Evolutionary conservation across 257 asterid species (phyloP).

Genomic region (Solanum peruvianum): DNA sequence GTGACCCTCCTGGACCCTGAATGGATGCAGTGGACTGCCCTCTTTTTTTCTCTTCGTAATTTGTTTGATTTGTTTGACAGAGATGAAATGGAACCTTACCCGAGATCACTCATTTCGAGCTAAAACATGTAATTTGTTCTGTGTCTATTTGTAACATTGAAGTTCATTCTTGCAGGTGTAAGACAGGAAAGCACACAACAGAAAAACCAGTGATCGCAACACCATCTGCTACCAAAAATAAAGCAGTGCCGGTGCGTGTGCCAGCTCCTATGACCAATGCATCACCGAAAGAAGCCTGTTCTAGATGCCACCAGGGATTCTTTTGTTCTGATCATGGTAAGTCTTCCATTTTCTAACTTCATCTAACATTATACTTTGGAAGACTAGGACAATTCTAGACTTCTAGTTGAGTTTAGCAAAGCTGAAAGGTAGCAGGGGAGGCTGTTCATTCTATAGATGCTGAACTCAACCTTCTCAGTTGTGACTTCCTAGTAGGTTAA

Average conservation of each 20-base stretch:
- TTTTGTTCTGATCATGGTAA: constrained; percentile 66
- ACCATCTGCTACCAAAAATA: constrained; percentile 32
- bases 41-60: not conserved
- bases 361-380: not conserved
- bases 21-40: not conserved
- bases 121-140: not conserved
- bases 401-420: not conserved
- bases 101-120: not conserved
- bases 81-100: not conserved
- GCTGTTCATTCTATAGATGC: not conserved
- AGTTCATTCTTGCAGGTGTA: constrained; percentile 20
- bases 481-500: not conserved
- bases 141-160: not conserved
- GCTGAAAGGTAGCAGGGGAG: not conserved
- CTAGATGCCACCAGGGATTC: constrained; percentile 92
- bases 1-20: not conserved
- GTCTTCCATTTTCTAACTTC: not conserved
- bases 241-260: constrained; percentile 7
- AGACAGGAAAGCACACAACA: constrained; percentile 37
- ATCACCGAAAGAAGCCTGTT: constrained; percentile 44
- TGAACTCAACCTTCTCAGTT: not conserved
- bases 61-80: not conserved
- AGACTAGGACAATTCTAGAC: not conserved
- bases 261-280: constrained; percentile 16
- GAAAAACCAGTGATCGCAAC: constrained; percentile 28